Percentiles rank a stretch among this genome's conserved stretches.
Conservation (phyloP, 2,329 filamentous ascomycete species). For the Verticillium alfalfae region DNA sequence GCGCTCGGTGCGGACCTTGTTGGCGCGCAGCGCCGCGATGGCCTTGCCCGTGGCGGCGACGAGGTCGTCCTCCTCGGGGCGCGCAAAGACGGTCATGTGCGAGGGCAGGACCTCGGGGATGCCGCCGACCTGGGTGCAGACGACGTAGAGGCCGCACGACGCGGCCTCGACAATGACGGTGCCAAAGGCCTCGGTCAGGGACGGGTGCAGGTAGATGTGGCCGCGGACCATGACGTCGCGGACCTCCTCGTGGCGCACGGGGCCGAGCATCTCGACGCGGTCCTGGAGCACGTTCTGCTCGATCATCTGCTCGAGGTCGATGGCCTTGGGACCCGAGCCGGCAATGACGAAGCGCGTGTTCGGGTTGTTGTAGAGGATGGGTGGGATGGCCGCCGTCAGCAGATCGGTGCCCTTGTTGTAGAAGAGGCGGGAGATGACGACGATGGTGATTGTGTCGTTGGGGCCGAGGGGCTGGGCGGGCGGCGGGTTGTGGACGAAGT, state of each 20-base stretch:
- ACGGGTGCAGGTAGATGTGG: constrained; percentile 94
- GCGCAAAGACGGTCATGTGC: constrained; percentile 97
- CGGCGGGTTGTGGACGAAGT: constrained; percentile 37
- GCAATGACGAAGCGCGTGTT: constrained; percentile 97
- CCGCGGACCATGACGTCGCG: constrained; percentile 96
- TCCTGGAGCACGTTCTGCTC: constrained; percentile 93
- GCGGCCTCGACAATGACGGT: constrained; percentile 98
- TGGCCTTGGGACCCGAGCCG: constrained; percentile 91
- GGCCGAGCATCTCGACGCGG: constrained; percentile 85
- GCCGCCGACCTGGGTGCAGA: constrained; percentile 92
- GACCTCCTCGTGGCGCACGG: constrained; percentile 92
- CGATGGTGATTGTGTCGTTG: constrained; percentile 86
- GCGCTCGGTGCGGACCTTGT: constrained; percentile 82
- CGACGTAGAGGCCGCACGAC: constrained; percentile 91
- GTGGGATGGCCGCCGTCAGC: constrained; percentile 90
- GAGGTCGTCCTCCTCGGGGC: constrained; percentile 92
- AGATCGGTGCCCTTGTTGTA: constrained; percentile 99
- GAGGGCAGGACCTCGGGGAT: constrained; percentile 93
- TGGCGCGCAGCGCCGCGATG: constrained; percentile 78
- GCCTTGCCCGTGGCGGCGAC: constrained; percentile 85
- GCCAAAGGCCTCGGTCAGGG: constrained; percentile 92
- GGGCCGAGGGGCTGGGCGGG: constrained; percentile 68
- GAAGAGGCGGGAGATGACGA: constrained; percentile 94
- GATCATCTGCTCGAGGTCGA: constrained; percentile 96
- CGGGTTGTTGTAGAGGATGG: constrained; percentile 81